phyloP scores from a whole-genome alignment of 2,329 filamentous ascomycete genomes.

The Fusarium pseudonygamai region DNA sequence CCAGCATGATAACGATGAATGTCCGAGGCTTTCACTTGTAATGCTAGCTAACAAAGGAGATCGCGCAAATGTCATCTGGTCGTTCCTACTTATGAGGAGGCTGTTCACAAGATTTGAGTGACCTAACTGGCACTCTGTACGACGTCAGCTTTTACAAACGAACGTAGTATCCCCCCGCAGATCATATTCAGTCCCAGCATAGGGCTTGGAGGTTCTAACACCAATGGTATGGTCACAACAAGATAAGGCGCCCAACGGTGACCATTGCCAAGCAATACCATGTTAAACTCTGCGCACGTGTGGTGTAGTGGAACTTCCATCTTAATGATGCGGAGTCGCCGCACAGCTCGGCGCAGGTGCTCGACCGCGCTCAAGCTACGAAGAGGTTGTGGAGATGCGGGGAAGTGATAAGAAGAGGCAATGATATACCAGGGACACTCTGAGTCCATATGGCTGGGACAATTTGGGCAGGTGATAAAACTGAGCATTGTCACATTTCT shows the following conservation, averaged over 20 bases:
- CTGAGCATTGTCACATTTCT: neutral
- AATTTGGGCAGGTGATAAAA: neutral
- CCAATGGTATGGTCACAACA: too few species aligned
- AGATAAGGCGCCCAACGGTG: too few species aligned
- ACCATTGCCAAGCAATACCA: neutral
- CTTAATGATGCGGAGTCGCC: neutral
- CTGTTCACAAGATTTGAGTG: accelerated
- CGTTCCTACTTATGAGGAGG: neutral
- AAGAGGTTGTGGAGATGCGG: neutral
- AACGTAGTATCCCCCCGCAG: neutral
- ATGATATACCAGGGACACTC: neutral
- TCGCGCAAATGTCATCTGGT: accelerated
- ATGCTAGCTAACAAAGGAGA: neutral
- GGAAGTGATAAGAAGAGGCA: neutral
- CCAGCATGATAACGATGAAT: neutral
- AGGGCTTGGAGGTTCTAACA: too few species aligned
- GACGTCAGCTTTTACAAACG: neutral
- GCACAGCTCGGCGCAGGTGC: neutral
- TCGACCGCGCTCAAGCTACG: neutral
- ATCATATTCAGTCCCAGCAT: neutral
- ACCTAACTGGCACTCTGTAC: accelerated
- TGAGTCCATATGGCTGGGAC: neutral
- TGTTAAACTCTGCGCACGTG: neutral
- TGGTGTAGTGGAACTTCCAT: accelerated
- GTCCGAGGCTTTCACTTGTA: neutral